phyloP scores from a whole-genome alignment of 202 grass and related monocot species.

The Panicum virgatum region DNA sequence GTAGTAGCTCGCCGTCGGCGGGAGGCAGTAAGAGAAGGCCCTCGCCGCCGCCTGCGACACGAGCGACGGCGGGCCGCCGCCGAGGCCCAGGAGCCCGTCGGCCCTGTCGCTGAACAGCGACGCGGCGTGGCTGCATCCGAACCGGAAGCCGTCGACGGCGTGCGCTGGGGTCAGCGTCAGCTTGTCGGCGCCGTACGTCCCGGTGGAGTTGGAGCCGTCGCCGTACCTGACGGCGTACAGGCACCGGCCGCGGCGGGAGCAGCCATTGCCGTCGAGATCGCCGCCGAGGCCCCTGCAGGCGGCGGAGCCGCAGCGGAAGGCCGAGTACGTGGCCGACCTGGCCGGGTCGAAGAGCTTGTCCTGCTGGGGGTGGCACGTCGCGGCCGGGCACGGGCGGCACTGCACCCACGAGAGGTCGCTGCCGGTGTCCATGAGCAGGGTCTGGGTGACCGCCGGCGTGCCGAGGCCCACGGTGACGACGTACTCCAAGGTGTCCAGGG shows the following conservation, averaged over 20 bases:
- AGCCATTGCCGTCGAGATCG: background rate
- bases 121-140: conserved; percentile 33
- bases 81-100: conserved; percentile 25
- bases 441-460: conserved; percentile 24
- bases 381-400: background rate
- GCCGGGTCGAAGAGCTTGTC: background rate
- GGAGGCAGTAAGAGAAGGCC: conserved; percentile 49
- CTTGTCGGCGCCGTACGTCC: conserved; percentile 17
- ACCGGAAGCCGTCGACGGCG: conserved; percentile 8
- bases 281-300: background rate
- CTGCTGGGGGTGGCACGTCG: background rate
- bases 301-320: background rate
- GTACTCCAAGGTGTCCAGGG: background rate
- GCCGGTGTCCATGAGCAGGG: background rate
- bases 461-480: conserved; percentile 32
- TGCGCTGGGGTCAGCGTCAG: background rate
- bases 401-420: background rate
- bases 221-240: background rate
- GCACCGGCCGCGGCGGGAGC: background rate
- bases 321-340: background rate
- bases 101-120: background rate
- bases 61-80: background rate
- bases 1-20: background rate
- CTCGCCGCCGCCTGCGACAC: conserved; percentile 11
- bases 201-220: conserved; percentile 17